Base-by-base conservation (phyloP, 2,329 filamentous ascomycete genomes). In the Penicillium sp. region DNA sequence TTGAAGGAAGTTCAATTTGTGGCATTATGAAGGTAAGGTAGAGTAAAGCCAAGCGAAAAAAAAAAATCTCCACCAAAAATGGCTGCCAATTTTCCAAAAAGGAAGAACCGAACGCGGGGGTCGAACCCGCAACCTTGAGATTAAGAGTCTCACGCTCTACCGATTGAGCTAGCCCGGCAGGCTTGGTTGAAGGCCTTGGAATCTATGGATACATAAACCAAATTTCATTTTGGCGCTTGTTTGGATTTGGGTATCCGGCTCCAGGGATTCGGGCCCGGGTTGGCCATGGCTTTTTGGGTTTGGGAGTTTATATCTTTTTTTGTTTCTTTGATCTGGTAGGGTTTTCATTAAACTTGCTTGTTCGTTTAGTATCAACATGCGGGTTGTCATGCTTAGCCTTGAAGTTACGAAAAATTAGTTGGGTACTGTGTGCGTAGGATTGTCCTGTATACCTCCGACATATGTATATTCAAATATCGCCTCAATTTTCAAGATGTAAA, bases 101-200 rank as follows among this genome's bases (percentile, higher is more conserved):
- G 58, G 54, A 63, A 59, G 54, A 73, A 66, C 72, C 72, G 64
- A 73, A 75, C 71, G 71, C 69, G 72, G 71, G 72, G 72, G 67
- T 75, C 68, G 72, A 74, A 74, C 72, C 70, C 72, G 66, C 68
- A 72, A 64, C 69, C 68, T 72, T 72, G 70, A 70, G 73, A 71
- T 73, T 77, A 79, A 78, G 75, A 79, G 75, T 75, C 77, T 77
- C 77, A 79, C 72, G 73, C 73, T 75, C 73, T 79, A 75, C 70
- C 77, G 75, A 79, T 79, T 79, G 76, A 79, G 76, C 76, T 78
- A 78, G 73, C 75, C 75, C 70, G 71, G 76, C 76, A 54, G 49
- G 48, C 53, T 56, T 53, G 58, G 58, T 58, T 57, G 57, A 54
- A 33, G 29, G 6, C 8, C 25, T 22, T 2, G 42, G 2, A 5